Conservation (phyloP, 495 filamentous ascomycete genomes). For the Saxispiralis lemnorum region DNA sequence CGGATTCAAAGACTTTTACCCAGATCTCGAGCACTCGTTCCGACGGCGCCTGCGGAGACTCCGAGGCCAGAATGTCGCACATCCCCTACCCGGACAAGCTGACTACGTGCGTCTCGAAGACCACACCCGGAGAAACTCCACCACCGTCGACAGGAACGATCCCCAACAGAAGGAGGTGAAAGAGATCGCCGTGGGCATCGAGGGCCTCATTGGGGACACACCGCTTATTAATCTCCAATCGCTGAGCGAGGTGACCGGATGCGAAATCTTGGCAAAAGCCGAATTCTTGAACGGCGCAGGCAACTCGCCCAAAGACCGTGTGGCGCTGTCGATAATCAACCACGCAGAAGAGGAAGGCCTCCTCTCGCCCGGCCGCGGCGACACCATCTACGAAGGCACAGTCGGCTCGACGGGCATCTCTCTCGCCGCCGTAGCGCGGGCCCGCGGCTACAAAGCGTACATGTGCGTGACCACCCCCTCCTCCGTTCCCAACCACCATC, state of each 20-base stretch:
- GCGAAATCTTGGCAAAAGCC: conserved; percentile 83
- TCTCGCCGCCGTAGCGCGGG: conserved; percentile 70
- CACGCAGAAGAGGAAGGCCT: conserved; percentile 64
- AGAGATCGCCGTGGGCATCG: conserved; percentile 50
- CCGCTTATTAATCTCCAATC: conserved; percentile 76
- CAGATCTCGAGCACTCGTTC: conserved; percentile 46
- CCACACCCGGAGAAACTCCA: conserved; percentile 18
- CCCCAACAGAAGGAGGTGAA: not conserved
- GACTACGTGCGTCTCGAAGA: conserved; percentile 32
- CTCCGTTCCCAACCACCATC: not conserved
- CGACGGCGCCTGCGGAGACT: conserved; percentile 25
- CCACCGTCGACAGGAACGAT: not conserved
- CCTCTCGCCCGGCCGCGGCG: conserved; percentile 61
- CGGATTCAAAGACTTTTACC: conserved; percentile 56
- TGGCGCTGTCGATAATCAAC: conserved; percentile 57
- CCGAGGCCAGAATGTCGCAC: conserved; percentile 5
- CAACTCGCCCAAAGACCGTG: conserved; percentile 85
- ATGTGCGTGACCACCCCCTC: conserved; percentile 37
- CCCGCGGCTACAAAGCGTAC: conserved; percentile 75
- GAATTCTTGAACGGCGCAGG: conserved; percentile 95
- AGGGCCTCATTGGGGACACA: conserved; percentile 87
- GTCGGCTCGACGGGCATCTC: conserved; percentile 91
- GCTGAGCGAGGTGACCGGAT: conserved; percentile 79
- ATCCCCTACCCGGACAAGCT: conserved; percentile 8
- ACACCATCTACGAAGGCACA: conserved; percentile 93